A percentile compares a stretch with the other conserved stretches of the same genome.
These are phyloP conservation scores for Polygonum aviculare DNA, from an alignment of 148 eudicot species.

Conservation along the genomic window DNA sequence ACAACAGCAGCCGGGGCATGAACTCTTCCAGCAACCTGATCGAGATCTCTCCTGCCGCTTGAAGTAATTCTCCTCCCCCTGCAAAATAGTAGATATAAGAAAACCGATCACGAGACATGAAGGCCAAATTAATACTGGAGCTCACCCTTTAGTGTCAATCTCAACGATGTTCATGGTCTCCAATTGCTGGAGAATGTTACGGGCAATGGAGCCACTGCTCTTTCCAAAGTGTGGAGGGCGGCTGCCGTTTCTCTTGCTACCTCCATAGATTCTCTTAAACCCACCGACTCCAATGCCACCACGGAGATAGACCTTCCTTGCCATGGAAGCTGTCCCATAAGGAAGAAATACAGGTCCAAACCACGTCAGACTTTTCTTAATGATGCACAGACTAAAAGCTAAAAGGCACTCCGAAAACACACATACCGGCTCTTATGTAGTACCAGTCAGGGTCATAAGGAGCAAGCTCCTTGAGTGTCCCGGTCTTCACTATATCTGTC, in stretches of 20 bases:
- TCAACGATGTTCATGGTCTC: constrained; percentile 57
- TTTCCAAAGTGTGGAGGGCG: constrained; percentile 75
- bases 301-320: constrained; percentile 73
- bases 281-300: constrained; percentile 88
- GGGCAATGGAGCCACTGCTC: constrained; percentile 73
- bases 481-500: constrained; percentile 67
- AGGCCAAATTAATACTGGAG: not conserved
- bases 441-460: constrained; percentile 64
- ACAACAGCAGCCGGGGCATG: not conserved
- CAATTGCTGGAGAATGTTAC: constrained; percentile 77
- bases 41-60: constrained; percentile 9
- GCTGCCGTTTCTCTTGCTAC: constrained; percentile 78
- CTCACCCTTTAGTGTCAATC: constrained; percentile 69
- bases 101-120: not conserved
- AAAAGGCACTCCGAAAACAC: not conserved
- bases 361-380: not conserved
- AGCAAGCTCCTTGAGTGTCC: constrained; percentile 47
- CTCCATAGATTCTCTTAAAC: constrained; percentile 74
- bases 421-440: constrained; percentile 54
- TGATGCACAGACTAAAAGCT: not conserved
- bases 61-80: constrained; percentile 9
- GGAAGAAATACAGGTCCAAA: not conserved
- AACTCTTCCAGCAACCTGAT: constrained; percentile 12
- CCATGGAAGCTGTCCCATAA: constrained; percentile 55
- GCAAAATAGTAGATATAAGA: not conserved